A percentile compares a stretch with the other conserved stretches of the same genome.
These are phyloP conservation scores for Cynanchum wilfordii DNA, from an alignment of 257 asterid genomes.

Conservation along the genomic window DNA sequence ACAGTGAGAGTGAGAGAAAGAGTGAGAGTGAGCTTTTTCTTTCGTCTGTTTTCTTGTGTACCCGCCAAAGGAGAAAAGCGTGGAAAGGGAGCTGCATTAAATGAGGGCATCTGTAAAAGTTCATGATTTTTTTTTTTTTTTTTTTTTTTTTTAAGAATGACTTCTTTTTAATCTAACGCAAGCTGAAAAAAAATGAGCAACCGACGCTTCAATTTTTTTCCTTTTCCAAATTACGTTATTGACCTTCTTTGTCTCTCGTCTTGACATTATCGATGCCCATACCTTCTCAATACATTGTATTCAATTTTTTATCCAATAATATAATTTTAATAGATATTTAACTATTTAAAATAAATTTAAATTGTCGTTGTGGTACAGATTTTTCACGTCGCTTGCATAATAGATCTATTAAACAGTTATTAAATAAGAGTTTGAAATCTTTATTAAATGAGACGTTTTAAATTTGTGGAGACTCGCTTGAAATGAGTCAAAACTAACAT, in stretches of 20 bases:
- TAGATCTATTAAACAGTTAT: too few relatives aligned
- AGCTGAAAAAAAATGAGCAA: background rate
- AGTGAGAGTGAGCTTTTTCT: background rate
- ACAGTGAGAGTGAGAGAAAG: background rate
- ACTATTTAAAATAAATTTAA: too few relatives aligned
- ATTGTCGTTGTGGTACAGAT: too few relatives aligned
- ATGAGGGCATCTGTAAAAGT: slow-evolving; percentile 23
- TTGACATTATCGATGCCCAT: background rate
- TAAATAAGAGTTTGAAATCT: too few relatives aligned
- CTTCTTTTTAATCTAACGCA: slow-evolving; percentile 17
- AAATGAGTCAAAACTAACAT: too few relatives aligned
- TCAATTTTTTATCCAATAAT: too few relatives aligned
- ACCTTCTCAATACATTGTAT: too few relatives aligned
- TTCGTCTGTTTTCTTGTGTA: slow-evolving; percentile 37
- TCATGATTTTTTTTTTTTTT: background rate
- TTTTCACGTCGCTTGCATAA: too few relatives aligned
- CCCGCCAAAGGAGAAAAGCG: slow-evolving; percentile 50
- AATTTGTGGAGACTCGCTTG: too few relatives aligned
- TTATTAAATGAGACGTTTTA: too few relatives aligned
- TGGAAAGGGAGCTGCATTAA: slow-evolving; percentile 27
- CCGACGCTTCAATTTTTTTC: background rate
- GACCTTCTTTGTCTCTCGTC: background rate
- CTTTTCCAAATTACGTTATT: background rate
- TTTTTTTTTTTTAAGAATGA: slow-evolving; percentile 6
- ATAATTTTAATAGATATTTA: too few relatives aligned